These are phyloP conservation scores for Paratinospora sagittata DNA, from an alignment of 164 flowering plant species.

Conservation along the genomic window DNA sequence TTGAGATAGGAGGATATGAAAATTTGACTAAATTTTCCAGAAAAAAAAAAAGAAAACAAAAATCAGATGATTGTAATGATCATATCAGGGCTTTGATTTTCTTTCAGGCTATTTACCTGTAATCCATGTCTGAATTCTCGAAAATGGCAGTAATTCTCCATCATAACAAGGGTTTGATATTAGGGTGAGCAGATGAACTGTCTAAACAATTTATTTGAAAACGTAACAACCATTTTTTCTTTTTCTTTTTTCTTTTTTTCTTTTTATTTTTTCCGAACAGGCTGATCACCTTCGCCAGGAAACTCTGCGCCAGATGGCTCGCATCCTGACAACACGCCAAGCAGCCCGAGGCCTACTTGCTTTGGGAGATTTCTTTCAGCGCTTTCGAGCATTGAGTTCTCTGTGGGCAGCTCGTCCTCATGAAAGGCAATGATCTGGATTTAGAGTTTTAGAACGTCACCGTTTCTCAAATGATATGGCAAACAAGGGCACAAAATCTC, in stretches of 20 bases:
- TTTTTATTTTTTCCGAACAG: slow-evolving; percentile 27
- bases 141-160: neutral
- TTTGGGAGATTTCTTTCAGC: slow-evolving; percentile 80
- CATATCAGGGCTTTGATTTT: no score
- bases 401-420: slow-evolving; percentile 70
- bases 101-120: no score
- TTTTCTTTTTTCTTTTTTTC: neutral
- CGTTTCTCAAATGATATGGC: neutral
- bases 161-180: neutral
- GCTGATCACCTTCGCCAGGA: slow-evolving; percentile 82
- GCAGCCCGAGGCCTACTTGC: slow-evolving; percentile 75
- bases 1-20: no score
- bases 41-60: no score
- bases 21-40: no score
- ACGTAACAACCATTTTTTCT: neutral
- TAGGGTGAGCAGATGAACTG: neutral
- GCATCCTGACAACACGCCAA: slow-evolving; percentile 67
- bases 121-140: no score
- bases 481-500: neutral
- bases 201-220: neutral
- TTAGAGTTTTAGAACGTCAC: neutral
- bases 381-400: slow-evolving; percentile 67
- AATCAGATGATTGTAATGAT: no score
- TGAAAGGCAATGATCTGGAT: slow-evolving; percentile 37
- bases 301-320: slow-evolving; percentile 61